Evolutionary conservation across 345 rosid species (phyloP).

Genomic region (Pistacia atlantica): DNA sequence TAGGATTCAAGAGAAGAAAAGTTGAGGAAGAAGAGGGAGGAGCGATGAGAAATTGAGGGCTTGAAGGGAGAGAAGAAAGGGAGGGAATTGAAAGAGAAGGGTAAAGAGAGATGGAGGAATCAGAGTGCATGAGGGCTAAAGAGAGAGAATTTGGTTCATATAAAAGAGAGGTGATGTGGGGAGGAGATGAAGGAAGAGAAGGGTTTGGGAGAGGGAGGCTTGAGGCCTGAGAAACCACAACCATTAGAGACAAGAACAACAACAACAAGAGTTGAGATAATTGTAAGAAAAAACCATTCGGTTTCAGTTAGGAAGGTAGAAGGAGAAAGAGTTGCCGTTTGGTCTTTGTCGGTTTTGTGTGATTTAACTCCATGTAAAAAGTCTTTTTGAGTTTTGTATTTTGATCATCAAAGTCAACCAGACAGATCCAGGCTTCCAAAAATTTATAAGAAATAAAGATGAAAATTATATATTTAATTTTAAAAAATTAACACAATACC

Average conservation of each 20-base stretch:
- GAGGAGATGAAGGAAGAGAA: conserved; percentile 36
- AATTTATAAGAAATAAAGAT: too few species aligned
- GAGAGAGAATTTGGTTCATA: conserved; percentile 70
- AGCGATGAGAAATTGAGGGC: conserved; percentile 29
- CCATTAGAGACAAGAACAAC: conserved; percentile 29
- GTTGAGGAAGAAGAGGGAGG: conserved; percentile 38
- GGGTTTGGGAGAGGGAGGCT: conserved; percentile 41
- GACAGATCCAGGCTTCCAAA: too few species aligned
- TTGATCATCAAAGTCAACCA: too few species aligned
- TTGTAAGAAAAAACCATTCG: conserved; percentile 6
- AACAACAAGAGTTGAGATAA: background rate
- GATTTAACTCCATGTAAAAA: background rate
- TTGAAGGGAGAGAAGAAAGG: conserved; percentile 36
- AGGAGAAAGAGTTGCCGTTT: background rate
- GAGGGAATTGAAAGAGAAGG: conserved; percentile 43
- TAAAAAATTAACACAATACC: too few species aligned
- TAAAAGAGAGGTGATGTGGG: conserved; percentile 45
- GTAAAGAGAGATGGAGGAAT: conserved; percentile 66
- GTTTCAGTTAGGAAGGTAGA: background rate
- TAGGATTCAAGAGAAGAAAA: conserved; percentile 23
- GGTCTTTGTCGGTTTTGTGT: background rate
- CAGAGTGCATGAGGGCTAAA: conserved; percentile 66
- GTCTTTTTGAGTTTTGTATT: too few species aligned
- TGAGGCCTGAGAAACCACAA: conserved; percentile 49
- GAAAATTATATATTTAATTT: too few species aligned